Evolutionary conservation across 1,139 yeast genomes (phyloP).

Genomic region (Yamadazyma atlantica): DNA sequence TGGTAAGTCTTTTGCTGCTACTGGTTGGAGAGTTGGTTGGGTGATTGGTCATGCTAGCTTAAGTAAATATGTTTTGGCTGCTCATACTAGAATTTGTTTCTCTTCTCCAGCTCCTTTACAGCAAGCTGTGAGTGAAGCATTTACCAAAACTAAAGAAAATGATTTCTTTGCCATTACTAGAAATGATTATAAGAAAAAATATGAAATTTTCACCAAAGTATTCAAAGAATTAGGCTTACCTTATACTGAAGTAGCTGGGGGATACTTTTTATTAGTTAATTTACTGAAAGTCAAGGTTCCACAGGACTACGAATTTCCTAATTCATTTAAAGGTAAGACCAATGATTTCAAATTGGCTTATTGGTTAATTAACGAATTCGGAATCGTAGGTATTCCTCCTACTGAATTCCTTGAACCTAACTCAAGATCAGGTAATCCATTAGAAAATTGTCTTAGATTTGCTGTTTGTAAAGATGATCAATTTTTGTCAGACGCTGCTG

Average conservation of each 20-base stretch:
- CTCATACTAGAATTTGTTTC: conserved; percentile 91
- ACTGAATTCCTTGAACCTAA: conserved; percentile 74
- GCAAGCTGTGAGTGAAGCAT: conserved; percentile 83
- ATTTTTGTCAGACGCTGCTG: conserved; percentile 77
- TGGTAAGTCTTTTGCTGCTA: conserved; percentile 95
- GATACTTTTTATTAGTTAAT: conserved; percentile 87
- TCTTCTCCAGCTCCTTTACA: conserved; percentile 92
- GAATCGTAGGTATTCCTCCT: conserved; percentile 96
- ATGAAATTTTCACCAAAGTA: conserved; percentile 65
- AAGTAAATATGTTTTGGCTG: conserved; percentile 78
- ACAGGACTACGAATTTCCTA: conserved; percentile 68
- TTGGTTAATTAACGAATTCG: conserved; percentile 90
- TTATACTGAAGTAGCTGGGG: conserved; percentile 88
- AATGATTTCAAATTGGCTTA: conserved; percentile 85
- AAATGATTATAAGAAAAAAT: conserved; percentile 65
- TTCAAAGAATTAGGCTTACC: conserved; percentile 88
- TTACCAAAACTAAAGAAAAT: conserved; percentile 57
- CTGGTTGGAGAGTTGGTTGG: conserved; percentile 99
- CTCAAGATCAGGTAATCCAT: conserved; percentile 66
- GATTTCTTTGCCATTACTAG: conserved; percentile 72
- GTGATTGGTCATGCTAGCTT: conserved; percentile 83
- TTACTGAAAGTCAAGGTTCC: conserved; percentile 82
- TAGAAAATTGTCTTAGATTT: conserved; percentile 84
- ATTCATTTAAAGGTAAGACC: conserved; percentile 60
- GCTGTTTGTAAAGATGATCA: conserved; percentile 94